These are phyloP conservation scores for Hypoxylon rubiginosum DNA, from an alignment of 2,329 filamentous ascomycete genomes.

Conservation along the genomic window DNA sequence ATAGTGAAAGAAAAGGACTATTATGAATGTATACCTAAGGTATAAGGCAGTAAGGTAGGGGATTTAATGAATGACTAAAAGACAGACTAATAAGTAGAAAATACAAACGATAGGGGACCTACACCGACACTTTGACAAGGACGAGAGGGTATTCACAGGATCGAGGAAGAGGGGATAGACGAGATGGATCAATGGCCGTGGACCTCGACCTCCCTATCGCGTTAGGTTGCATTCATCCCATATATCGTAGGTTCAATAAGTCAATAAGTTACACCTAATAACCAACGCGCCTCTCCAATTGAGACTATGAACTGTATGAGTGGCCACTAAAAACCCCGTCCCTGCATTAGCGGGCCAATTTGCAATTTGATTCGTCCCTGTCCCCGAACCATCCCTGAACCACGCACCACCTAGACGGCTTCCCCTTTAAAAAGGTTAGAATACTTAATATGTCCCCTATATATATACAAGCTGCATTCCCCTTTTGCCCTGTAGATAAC, in stretches of 20 bases:
- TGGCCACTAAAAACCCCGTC: slow-evolving; percentile 27
- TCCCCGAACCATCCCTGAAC: slow-evolving; percentile 1
- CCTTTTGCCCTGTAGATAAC: neutral
- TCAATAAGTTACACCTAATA: slow-evolving; percentile 33
- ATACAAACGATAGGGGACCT: slow-evolving; percentile 17
- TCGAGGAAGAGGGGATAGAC: slow-evolving; percentile 16
- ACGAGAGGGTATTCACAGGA: slow-evolving; percentile 37
- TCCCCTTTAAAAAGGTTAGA: slow-evolving; percentile 15
- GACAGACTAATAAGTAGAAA: slow-evolving; percentile 23
- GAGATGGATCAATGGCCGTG: slow-evolving; percentile 1
- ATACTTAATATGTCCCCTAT: neutral
- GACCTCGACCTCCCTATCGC: slow-evolving; percentile 27
- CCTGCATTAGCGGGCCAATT: slow-evolving; percentile 40
- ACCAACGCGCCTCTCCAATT: slow-evolving; percentile 30
- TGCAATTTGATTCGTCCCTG: slow-evolving; percentile 23
- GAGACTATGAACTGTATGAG: slow-evolving; percentile 9
- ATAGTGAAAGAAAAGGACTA: slow-evolving; percentile 21
- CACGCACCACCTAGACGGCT: neutral
- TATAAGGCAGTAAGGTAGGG: too few species aligned
- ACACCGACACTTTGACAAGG: slow-evolving; percentile 1
- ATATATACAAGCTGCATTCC: slow-evolving; percentile 25
- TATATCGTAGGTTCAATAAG: slow-evolving; percentile 31
- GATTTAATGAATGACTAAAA: slow-evolving; percentile 23
- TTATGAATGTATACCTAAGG: slow-evolving; percentile 8
- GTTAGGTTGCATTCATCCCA: slow-evolving; percentile 38